phyloP scores from a whole-genome alignment of 345 rosid species.

The Sonneratia alba region DNA sequence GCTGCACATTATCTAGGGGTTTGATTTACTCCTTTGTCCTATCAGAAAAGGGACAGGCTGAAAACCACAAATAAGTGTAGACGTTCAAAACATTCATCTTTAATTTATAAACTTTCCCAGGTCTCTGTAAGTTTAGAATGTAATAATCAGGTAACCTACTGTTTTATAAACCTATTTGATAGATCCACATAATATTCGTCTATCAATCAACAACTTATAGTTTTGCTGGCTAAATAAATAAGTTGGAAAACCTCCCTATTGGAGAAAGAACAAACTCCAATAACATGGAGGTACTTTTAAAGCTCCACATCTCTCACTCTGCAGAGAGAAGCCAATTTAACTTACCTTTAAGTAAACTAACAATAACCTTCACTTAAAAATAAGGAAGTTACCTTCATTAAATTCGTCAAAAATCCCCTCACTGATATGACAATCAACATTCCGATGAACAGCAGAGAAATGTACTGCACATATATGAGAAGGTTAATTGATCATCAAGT shows the following conservation, averaged over 20 bases:
- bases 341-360: background rate
- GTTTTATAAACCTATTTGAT: background rate
- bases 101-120: background rate
- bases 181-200: background rate
- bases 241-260: background rate
- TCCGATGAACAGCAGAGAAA: conserved; percentile 86
- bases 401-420: conserved; percentile 79
- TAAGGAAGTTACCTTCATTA: conserved; percentile 64
- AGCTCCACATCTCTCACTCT: background rate
- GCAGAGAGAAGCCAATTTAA: background rate
- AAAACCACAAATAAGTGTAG: background rate
- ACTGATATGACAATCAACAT: conserved; percentile 86
- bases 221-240: background rate
- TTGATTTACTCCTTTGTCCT: background rate
- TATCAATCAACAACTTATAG: background rate
- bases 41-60: background rate
- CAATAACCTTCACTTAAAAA: background rate
- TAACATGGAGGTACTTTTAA: background rate
- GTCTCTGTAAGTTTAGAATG: background rate
- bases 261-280: background rate
- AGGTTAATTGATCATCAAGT: background rate
- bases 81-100: background rate
- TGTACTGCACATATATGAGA: conserved; percentile 49
- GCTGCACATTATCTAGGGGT: background rate
- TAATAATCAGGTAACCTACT: background rate